Evolutionary conservation across 73 alveolate genomes (phyloP).

Genomic region (Blepharisma japonicum): DNA sequence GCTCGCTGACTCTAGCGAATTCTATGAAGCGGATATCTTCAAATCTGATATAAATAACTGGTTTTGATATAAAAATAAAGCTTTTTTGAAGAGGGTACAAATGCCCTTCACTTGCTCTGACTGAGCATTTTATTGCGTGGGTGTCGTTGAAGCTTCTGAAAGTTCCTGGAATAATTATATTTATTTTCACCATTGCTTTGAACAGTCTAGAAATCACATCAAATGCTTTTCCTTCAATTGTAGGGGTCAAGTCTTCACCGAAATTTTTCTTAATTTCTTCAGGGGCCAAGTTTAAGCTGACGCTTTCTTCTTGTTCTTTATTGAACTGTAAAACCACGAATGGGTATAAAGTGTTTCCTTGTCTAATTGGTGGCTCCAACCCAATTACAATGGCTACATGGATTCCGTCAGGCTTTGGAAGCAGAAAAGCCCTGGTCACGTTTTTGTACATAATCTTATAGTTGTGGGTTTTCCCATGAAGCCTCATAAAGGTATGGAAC

Average conservation of each 20-base stretch:
- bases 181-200: conserved; percentile 64
- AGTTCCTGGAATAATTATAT: conserved; percentile 83
- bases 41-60: conserved; percentile 78
- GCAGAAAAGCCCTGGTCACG: conserved; percentile 75
- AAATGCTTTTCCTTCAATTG: conserved; percentile 74
- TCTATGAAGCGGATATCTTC: conserved; percentile 74
- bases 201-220: conserved; percentile 81
- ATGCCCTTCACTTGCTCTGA: conserved; percentile 87
- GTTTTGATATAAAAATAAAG: conserved; percentile 85
- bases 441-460: conserved; percentile 82
- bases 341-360: conserved; percentile 89
- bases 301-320: conserved; percentile 50
- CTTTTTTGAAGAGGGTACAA: conserved; percentile 82
- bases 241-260: conserved; percentile 53
- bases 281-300: conserved; percentile 42
- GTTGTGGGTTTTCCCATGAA: conserved; percentile 87
- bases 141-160: conserved; percentile 44
- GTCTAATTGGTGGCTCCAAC: conserved; percentile 67
- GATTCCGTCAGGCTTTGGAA: conserved; percentile 86
- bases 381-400: conserved; percentile 77
- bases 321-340: conserved; percentile 75
- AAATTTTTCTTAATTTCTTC: conserved; percentile 61
- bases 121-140: conserved; percentile 80
- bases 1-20: conserved; percentile 72
- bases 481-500: conserved; percentile 72